Conservation (phyloP, 1,284 basidiomycete species). For the Hypsizygus ulmarius region DNA sequence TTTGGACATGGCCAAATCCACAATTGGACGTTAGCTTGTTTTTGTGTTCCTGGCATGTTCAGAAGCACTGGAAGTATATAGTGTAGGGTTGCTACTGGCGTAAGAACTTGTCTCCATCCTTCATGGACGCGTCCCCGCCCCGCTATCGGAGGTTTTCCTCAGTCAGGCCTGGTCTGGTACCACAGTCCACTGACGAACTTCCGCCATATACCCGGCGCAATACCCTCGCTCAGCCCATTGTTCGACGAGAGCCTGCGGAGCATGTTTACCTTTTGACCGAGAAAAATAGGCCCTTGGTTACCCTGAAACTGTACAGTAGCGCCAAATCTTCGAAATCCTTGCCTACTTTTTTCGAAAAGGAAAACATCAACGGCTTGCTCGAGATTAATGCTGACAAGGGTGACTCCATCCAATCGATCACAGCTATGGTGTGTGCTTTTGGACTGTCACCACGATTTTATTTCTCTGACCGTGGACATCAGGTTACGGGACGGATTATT, state of each 20-base stretch:
- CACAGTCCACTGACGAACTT: conserved; percentile 40
- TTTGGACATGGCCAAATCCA: conserved; percentile 14
- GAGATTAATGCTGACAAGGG: conserved; percentile 44
- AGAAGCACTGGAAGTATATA: conserved; percentile 25
- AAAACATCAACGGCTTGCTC: conserved; percentile 43
- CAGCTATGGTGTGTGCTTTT: conserved; percentile 33
- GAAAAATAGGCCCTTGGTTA: conserved; percentile 39
- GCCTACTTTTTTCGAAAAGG: conserved; percentile 49
- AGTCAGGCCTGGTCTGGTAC: conserved; percentile 42
- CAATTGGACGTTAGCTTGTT: conserved; percentile 29
- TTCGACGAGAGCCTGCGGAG: conserved; percentile 42
- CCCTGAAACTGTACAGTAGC: conserved; percentile 43
- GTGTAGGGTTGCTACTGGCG: conserved; percentile 6
- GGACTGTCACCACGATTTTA: not conserved
- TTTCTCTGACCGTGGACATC: not conserved
- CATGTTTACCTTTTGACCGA: conserved; percentile 42
- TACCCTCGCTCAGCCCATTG: conserved; percentile 36
- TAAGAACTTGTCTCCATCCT: conserved; percentile 18
- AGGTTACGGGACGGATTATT: conserved; percentile 48
- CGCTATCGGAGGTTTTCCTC: conserved; percentile 45
- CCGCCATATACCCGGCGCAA: conserved; percentile 47
- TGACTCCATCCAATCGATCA: conserved; percentile 45
- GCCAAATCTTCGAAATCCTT: conserved; percentile 45
- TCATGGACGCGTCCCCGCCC: conserved; percentile 46
- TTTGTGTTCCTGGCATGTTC: conserved; percentile 12